Evolutionary conservation across 2,329 filamentous ascomycete species (phyloP), one percentile per base, ranked within the genome.

Genomic region (Hirsutella rhossiliensis): DNA sequence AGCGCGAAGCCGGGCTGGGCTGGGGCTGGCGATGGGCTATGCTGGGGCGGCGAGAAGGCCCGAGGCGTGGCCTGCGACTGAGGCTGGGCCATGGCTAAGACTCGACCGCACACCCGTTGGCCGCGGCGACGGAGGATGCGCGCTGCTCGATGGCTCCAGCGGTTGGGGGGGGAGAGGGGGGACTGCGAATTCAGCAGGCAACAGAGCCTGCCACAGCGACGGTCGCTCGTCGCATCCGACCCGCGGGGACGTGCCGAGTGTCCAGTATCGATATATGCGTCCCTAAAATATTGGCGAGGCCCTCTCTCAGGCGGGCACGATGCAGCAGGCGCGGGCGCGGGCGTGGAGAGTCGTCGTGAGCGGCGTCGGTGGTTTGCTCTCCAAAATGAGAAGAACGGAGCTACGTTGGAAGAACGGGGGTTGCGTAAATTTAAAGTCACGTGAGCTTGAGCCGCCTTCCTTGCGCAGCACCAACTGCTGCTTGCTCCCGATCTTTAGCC

Each of bases 11-110:
- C 65, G 15, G 71, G 65, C 50, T 75, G 73, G 29, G 72, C 68
- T 19, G 73, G 67, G 41, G 69, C 73, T 38, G 82, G 79, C 20
- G 82, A 81, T 20, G 79, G 73, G 31, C 74, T 72, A 41, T 72
- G 72, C 45, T 76, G 80, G 28, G 75, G 72, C 52, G 78, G 78
- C 48, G 80, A 82, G 62, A 77, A 85, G 43, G 71, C 65, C 51
- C 72, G 71, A 45, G 72, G 69, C 42, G 72, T 66, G 52, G 62
- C 59, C 61, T 63, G 61, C 18, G 68, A 64, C 51, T 78, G 75
- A 42, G 75, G 73, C 58, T 82, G 78, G 55, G 78, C 76, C 78
- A 82, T 77, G 43, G 30, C 45, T 44, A 41, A 32, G 18, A 15
- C 27, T 41, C 34, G 43, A n/a, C 17, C 32, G 28, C 43, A 29